Evolutionary conservation across 805 yeast species (phyloP).

Genomic region (Torulaspora microellipsoides): DNA sequence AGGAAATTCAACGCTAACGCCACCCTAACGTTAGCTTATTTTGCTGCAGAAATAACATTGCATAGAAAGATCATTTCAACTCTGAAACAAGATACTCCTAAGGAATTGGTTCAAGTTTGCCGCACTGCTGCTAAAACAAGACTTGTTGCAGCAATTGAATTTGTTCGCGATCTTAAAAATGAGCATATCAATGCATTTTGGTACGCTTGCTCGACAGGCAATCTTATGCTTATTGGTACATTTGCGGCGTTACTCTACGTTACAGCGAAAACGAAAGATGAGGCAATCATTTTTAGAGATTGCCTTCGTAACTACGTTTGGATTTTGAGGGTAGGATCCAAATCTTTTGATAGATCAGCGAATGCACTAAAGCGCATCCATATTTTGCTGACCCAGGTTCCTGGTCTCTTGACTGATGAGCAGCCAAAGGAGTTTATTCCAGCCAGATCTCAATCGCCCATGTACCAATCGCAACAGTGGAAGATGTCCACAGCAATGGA

Average conservation of each 20-base stretch:
- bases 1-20: constrained; percentile 70
- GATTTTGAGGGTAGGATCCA: constrained; percentile 67
- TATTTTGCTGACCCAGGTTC: constrained; percentile 66
- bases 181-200: constrained; percentile 87
- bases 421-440: constrained; percentile 16
- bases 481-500: constrained; percentile 7
- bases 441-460: constrained; percentile 24
- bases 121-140: constrained; percentile 82
- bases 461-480: constrained; percentile 15
- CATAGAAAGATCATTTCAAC: constrained; percentile 72
- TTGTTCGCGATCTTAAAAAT: constrained; percentile 66
- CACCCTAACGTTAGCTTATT: constrained; percentile 75
- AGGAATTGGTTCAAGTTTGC: constrained; percentile 60
- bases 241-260: constrained; percentile 79
- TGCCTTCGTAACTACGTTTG: constrained; percentile 73
- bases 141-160: constrained; percentile 74
- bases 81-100: constrained; percentile 42
- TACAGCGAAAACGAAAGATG: constrained; percentile 59
- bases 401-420: constrained; percentile 48
- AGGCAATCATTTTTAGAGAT: constrained; percentile 58
- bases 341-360: constrained; percentile 74
- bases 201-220: constrained; percentile 78
- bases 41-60: constrained; percentile 82
- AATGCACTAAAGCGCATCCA: constrained; percentile 70
- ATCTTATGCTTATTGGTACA: constrained; percentile 77